phyloP scores from a whole-genome alignment of 805 yeast genomes.

The Cyberlindnera subsufficiens region DNA sequence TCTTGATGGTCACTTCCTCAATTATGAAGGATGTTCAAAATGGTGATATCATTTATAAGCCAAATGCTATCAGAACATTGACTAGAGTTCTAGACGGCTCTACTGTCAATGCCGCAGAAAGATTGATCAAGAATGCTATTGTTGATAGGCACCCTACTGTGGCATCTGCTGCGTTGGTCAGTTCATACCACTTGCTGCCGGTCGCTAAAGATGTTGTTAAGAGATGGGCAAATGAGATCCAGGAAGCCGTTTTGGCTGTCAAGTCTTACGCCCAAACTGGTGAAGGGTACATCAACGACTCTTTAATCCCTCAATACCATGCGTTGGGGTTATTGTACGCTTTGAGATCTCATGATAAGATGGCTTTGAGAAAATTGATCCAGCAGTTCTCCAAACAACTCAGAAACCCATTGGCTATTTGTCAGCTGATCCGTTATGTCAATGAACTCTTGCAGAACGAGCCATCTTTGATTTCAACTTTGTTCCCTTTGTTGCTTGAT shows the following conservation, averaged over 20 bases:
- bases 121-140: constrained; percentile 85
- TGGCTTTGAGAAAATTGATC: constrained; percentile 88
- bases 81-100: constrained; percentile 84
- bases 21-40: constrained; percentile 97
- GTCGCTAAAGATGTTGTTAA: constrained; percentile 88
- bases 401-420: constrained; percentile 76
- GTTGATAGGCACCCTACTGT: constrained; percentile 86
- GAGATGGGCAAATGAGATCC: constrained; percentile 91
- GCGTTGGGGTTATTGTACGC: constrained; percentile 88
- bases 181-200: constrained; percentile 85
- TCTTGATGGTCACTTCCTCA: constrained; percentile 95
- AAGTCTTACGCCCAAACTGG: constrained; percentile 36
- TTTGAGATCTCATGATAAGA: constrained; percentile 83
- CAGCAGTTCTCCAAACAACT: constrained; percentile 65
- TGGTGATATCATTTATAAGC: constrained; percentile 79
- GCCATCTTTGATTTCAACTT: constrained; percentile 46
- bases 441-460: constrained; percentile 71
- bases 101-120: constrained; percentile 89
- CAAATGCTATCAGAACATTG: constrained; percentile 91
- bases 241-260: constrained; percentile 70
- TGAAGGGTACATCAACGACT: constrained; percentile 53
- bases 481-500: constrained; percentile 58
- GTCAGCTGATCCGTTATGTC: constrained; percentile 79
- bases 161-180: constrained; percentile 89
- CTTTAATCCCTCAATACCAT: constrained; percentile 89